Percentiles rank a stretch among this genome's conserved stretches.
These are phyloP conservation scores for Colletotrichum echinochloae DNA, from an alignment of 2,329 filamentous ascomycete genomes.

Conservation along the genomic window DNA sequence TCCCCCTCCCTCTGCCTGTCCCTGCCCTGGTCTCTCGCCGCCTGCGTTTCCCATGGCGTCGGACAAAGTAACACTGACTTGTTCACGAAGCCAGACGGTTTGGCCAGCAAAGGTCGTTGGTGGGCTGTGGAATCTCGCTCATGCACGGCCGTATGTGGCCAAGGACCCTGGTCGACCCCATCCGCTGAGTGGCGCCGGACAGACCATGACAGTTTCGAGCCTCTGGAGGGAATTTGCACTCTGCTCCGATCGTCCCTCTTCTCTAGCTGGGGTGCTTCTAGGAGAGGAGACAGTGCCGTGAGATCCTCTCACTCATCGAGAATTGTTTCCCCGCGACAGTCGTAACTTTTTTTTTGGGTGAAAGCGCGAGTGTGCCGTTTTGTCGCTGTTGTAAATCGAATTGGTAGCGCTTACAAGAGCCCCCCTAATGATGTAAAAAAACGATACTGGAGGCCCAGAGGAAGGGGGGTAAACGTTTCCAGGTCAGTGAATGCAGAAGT, in stretches of 20 bases:
- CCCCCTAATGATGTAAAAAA: slow-evolving; percentile 17
- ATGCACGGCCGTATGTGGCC: slow-evolving; percentile 14
- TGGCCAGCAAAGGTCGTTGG: slow-evolving; percentile 14
- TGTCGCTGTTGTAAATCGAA: neutral
- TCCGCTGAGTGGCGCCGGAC: slow-evolving; percentile 29
- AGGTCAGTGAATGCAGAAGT: slow-evolving; percentile 2
- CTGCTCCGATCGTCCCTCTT: neutral
- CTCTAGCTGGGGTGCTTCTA: neutral
- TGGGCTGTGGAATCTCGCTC: slow-evolving; percentile 21
- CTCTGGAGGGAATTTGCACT: slow-evolving; percentile 29
- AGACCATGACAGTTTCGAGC: slow-evolving; percentile 27
- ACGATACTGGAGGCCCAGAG: slow-evolving; percentile 17
- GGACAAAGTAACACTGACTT: neutral
- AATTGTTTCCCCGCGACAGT: neutral
- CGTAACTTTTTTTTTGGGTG: neutral
- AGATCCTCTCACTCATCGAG: neutral
- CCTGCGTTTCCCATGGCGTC: neutral
- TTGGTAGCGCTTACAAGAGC: slow-evolving; percentile 26
- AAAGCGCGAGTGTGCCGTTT: neutral
- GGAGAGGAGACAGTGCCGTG: neutral
- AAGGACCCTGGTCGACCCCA: slow-evolving; percentile 33
- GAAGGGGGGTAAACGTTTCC: slow-evolving; percentile 17
- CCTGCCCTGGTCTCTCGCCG: neutral
- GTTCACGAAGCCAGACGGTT: slow-evolving; percentile 18
- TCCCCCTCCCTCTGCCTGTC: neutral